Conservation (phyloP, 2,329 filamentous ascomycete species). For the Pseudogymnoascus sp. region DNA sequence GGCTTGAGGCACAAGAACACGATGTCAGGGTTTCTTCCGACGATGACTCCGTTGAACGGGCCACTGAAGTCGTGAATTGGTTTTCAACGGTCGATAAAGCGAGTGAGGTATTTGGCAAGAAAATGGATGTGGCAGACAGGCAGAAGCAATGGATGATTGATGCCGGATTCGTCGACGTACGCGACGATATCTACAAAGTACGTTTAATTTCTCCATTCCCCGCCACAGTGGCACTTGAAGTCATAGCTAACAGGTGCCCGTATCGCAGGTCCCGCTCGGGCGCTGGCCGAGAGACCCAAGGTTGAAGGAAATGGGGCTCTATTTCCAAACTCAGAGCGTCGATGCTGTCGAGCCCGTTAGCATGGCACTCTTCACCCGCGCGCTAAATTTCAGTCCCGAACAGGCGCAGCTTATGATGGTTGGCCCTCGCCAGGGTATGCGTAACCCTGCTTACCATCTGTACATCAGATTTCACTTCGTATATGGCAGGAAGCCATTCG, state of each 20-base stretch:
- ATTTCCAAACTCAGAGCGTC: conserved; percentile 14
- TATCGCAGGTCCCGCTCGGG: conserved; percentile 29
- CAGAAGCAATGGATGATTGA: conserved; percentile 22
- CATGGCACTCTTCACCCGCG: conserved; percentile 15
- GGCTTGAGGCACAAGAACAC: conserved; percentile 16
- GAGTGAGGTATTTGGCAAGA: conserved; percentile 14
- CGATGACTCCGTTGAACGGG: conserved; percentile 17
- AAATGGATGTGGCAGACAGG: conserved; percentile 12
- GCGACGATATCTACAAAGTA: conserved; percentile 15
- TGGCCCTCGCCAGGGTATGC: conserved; percentile 13
- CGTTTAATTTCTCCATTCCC: background rate
- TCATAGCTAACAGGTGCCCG: background rate
- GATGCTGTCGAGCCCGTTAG: conserved; percentile 14
- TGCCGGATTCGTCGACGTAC: conserved; percentile 37
- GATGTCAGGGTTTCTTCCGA: conserved; percentile 19
- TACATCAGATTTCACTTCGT: conserved; percentile 16
- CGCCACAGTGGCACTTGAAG: background rate
- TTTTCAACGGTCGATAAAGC: conserved; percentile 11
- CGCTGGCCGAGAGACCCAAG: conserved; percentile 32
- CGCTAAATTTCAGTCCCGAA: conserved; percentile 12
- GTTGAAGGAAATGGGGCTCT: conserved; percentile 33
- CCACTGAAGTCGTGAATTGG: conserved; percentile 13
- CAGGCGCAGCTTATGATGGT: conserved; percentile 13
- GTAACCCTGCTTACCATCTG: conserved; percentile 13
- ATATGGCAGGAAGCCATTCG: conserved; percentile 23